Evolutionary conservation across 805 yeast genomes (phyloP).

Genomic region (Limtongia smithiae): DNA sequence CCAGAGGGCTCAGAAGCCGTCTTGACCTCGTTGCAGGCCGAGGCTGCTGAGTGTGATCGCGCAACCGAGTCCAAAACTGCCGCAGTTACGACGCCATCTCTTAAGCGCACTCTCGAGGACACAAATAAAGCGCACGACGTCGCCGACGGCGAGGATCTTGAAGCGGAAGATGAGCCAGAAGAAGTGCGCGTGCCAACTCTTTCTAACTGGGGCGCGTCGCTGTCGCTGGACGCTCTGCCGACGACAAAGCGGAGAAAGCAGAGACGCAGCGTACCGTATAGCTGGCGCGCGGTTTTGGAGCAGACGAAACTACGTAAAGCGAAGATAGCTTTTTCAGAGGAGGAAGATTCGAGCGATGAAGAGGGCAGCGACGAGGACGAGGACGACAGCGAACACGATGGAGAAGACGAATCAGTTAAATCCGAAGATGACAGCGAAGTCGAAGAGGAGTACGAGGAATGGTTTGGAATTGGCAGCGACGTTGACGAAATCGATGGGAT

Average conservation of each 20-base stretch:
- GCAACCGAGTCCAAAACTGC: neutral
- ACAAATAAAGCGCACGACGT: conserved; percentile 10
- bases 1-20: conserved; percentile 49
- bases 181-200: too few species aligned
- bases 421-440: conserved; percentile 25
- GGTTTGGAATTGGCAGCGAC: conserved; percentile 37
- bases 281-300: conserved; percentile 66
- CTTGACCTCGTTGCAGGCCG: conserved; percentile 31
- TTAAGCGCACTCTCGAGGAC: conserved; percentile 33
- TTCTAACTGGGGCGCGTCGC: conserved; percentile 39
- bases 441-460: conserved; percentile 36
- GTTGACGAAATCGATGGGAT: conserved; percentile 38
- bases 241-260: conserved; percentile 17
- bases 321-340: conserved; percentile 53
- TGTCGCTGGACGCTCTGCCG: conserved; percentile 44
- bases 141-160: too few species aligned
- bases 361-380: conserved; percentile 26
- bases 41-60: conserved; percentile 1
- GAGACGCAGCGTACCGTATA: conserved; percentile 53
- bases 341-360: conserved; percentile 47
- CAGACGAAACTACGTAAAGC: conserved; percentile 44
- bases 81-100: conserved; percentile 33
- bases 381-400: conserved; percentile 35
- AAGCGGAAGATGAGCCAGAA: too few species aligned
- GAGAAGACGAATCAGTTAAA: conserved; percentile 15